A percentile compares a stretch with the other conserved stretches of the same genome.
phyloP scores from a whole-genome alignment of 2,329 filamentous ascomycete species.

The Botrytis galanthina region DNA sequence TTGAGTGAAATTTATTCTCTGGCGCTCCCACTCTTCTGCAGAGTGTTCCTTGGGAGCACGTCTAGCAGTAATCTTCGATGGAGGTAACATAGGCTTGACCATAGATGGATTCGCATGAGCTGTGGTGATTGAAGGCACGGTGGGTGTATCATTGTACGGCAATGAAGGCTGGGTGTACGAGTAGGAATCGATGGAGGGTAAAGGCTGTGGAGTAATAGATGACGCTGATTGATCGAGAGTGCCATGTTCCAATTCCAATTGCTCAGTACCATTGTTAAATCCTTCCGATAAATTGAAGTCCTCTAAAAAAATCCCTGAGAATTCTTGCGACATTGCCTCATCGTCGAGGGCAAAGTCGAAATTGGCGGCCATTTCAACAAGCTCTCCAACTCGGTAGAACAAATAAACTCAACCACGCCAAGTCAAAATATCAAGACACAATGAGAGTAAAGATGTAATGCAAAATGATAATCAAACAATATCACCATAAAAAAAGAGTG shows the following conservation, averaged over 20 bases:
- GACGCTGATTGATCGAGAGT: neutral
- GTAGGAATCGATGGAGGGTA: neutral
- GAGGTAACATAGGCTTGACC: neutral
- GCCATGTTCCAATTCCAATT: neutral
- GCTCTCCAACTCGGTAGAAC: neutral
- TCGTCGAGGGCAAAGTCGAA: rapidly evolving
- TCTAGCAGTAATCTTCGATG: neutral
- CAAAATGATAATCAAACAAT: neutral
- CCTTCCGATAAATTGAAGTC: neutral
- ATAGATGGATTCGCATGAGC: neutral
- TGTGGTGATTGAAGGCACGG: neutral
- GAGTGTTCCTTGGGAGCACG: neutral
- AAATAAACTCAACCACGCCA: too few species aligned
- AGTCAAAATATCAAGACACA: neutral
- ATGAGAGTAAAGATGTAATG: neutral
- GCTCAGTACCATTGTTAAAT: neutral
- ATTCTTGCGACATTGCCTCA: neutral
- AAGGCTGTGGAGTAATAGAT: neutral
- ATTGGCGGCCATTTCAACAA: neutral
- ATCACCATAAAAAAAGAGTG: neutral
- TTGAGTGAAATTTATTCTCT: neutral
- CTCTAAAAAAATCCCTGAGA: too few species aligned
- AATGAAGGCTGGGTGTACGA: neutral
- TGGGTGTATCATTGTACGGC: neutral
- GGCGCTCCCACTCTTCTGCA: neutral